Evolutionary conservation across 129 eudicot species (phyloP).

Genomic region (Pulicaria dysenterica): DNA sequence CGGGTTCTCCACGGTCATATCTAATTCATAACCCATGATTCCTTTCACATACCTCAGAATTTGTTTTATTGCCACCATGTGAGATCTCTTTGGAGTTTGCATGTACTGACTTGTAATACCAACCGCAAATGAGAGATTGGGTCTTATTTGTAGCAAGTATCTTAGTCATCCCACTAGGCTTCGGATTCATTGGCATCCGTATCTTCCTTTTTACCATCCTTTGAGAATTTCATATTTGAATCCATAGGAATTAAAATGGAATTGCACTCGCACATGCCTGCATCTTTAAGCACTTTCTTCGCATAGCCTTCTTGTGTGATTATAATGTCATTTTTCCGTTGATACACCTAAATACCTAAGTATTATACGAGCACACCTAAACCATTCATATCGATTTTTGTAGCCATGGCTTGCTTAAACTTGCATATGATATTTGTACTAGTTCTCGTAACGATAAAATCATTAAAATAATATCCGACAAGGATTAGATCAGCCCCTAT

Average conservation of each 20-base stretch:
- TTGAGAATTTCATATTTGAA: conserved; percentile 14
- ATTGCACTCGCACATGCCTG: conserved; percentile 7
- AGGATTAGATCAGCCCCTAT: not conserved
- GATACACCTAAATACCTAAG: conserved; percentile 21
- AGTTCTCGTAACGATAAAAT: not conserved
- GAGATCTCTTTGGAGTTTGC: conserved; percentile 13
- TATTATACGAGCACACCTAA: not conserved
- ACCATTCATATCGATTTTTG: not conserved
- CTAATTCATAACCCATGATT: not conserved
- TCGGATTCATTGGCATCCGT: not conserved
- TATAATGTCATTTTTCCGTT: not conserved
- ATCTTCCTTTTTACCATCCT: conserved; percentile 4
- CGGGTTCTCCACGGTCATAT: not conserved
- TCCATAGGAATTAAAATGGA: not conserved
- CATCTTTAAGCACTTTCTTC: not conserved
- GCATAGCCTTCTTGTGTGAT: conserved; percentile 25
- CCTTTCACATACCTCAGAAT: conserved; percentile 29
- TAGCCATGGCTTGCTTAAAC: conserved; percentile 3
- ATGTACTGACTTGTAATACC: conserved; percentile 19
- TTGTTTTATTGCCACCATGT: conserved; percentile 11
- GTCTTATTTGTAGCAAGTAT: not conserved
- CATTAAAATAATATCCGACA: conserved; percentile 23
- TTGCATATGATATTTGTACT: not conserved
- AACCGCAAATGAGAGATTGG: not conserved
- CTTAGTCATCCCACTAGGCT: not conserved